Base-by-base conservation (phyloP, 2,329 filamentous ascomycete genomes). In the Ascochyta rabiei region DNA sequence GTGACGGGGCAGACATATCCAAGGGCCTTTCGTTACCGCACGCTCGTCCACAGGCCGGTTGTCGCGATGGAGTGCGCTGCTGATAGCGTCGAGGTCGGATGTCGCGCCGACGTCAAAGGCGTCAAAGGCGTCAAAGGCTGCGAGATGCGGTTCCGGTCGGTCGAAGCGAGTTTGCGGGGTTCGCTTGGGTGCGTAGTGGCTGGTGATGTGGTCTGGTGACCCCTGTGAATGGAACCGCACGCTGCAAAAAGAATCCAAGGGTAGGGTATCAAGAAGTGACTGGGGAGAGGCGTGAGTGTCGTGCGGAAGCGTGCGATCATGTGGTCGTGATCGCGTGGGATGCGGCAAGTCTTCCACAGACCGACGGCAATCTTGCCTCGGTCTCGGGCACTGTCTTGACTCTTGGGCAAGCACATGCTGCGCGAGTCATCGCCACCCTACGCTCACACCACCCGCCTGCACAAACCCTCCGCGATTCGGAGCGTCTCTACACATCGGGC, bases 1-100 rank as follows among this genome's bases (percentile, higher is more conserved):
- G 95, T 76, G 93, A 97, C 62, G 80, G 80, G 63, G 82, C 79
- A 69, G 83, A 82, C 83, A 86, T 86, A 61, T 67, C 56, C 68
- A 41, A 48, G 12, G 28, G 37, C 45, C 47, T 57, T 56, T 53
- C 57, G 57, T 72, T 65, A 68, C 63, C 61, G 58, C 59, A 55
- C 60, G 53, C 53, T 61, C 61, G 60, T 61, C 57, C 65, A 63
- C 53, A 33, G 39, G 35, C 39, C 37, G 49, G 38, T 46, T 19
- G 52, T 61, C 47, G 48, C 48, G 51, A 52, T 56, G 49, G 39
- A 40, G 43, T 23, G 64, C 45, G 51, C 41, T 44, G 40, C 37
- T 39, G 53, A 30, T 44, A 18, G 42, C 56, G 63, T 61, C 51
- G 54, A 66, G 50, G 26, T 34, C 38, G 47, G 48, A n/a, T 30